A percentile compares a stretch with the other conserved stretches of the same genome.
These are phyloP conservation scores for Chenopodium formosanum DNA, from an alignment of 148 eudicot species.

Conservation along the genomic window DNA sequence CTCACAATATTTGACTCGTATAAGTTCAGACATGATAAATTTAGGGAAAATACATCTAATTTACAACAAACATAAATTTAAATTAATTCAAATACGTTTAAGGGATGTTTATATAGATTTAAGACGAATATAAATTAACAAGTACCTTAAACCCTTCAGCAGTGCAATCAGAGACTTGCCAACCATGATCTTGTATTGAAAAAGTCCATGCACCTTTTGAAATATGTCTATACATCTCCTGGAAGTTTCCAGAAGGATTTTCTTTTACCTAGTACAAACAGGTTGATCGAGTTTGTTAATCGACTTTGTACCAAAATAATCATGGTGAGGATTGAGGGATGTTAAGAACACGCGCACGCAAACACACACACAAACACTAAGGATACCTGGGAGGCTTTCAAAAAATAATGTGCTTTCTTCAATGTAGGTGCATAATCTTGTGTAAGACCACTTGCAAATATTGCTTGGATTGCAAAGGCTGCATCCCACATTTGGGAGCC, in stretches of 20 bases:
- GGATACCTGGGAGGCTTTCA: conserved; percentile 54
- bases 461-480: conserved; percentile 50
- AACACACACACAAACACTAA: not conserved
- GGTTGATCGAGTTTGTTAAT: too few species aligned
- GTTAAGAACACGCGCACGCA: not conserved
- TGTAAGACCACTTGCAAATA: conserved; percentile 34
- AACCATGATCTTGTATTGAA: conserved; percentile 69
- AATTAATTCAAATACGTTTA: too few species aligned
- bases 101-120: too few species aligned
- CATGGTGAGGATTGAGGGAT: not conserved
- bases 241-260: conserved; percentile 51
- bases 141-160: conserved; percentile 66
- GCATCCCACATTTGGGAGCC: conserved; percentile 63
- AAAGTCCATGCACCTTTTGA: conserved; percentile 71
- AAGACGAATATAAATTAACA: not conserved
- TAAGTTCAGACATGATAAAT: too few species aligned
- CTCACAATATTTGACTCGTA: too few species aligned
- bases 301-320: not conserved
- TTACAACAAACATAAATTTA: too few species aligned
- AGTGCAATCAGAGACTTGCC: conserved; percentile 77
- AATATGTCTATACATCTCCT: conserved; percentile 49
- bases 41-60: too few species aligned
- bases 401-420: conserved; percentile 49
- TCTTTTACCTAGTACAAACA: conserved; percentile 35
- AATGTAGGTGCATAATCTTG: conserved; percentile 44